Evolutionary conservation across 1,284 basidiomycete genomes (phyloP), one percentile per base, ranked within the genome.

Genomic region (Rugosomyces carneus): DNA sequence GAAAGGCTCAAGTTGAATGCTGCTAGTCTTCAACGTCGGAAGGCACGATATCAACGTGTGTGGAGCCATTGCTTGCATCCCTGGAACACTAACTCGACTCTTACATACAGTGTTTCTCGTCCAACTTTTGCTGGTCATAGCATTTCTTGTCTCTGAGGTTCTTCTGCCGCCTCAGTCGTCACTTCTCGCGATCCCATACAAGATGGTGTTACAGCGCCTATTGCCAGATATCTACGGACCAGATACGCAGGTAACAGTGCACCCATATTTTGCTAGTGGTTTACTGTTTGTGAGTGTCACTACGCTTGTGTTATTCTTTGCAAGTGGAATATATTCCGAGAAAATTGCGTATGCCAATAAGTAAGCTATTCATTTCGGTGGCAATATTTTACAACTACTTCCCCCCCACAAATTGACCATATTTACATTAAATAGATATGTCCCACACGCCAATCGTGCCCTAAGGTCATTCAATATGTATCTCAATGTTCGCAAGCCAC

Each of bases 331-430:
- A 80, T 98, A 98, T 60, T 78, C 87, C 6, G 94, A 98, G 66
- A 93, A 95, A 70, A 96, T 99, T 55, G 86, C 82, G 0, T 97
- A 97, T 60, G 93, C 95, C 7, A 93, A 97, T 69, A 86, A 88
- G 93, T 93, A 61, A 55, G 85, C 65, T 47, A 40, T 41, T 24
- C 9, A 9, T 16, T 34, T 34, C 31, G 21, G 21, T 23, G 21
- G 21, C n/a, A n/a, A n/a, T 11, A 6, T n/a, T 11, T 11, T n/a
- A 31, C 29, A 6, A 34, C 7, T 34, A 23, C 21, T 34, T 15
- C 8, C 31, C 5, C 31, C 15, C n/a, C n/a, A 15, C 3, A 16
- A 16, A 34, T 16, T n/a, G 6, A 31, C 24, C 34, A 42, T 50
- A 37, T 37, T 42, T 34, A 47, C 20, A 27, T 18, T 9, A 11